Evolutionary conservation across 2,329 filamentous ascomycete genomes (phyloP).

Genomic region (Aspergillus texensis): DNA sequence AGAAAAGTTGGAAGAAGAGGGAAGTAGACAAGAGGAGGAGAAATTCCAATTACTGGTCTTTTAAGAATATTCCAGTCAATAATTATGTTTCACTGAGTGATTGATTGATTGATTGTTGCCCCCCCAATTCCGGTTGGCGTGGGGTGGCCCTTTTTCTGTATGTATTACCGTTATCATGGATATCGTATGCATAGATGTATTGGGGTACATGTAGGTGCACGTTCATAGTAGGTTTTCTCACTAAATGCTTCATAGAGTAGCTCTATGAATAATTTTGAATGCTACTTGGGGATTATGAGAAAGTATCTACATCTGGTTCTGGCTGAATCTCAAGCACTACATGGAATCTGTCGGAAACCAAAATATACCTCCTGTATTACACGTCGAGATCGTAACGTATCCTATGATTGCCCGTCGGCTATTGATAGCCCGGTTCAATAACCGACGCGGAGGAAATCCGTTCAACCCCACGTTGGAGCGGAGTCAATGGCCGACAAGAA

Average conservation of each 20-base stretch:
- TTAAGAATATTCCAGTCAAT: constrained; percentile 2
- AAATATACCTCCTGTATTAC: background rate
- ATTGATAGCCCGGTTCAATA: constrained; percentile 20
- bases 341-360: background rate
- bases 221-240: background rate
- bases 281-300: background rate
- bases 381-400: background rate
- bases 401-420: constrained; percentile 15
- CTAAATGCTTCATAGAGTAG: background rate
- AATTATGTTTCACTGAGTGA: background rate
- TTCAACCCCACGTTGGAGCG: constrained; percentile 15
- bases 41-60: constrained; percentile 6
- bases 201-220: background rate
- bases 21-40: constrained; percentile 4
- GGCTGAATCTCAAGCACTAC: background rate
- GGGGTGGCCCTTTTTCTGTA: background rate
- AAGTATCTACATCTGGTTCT: background rate
- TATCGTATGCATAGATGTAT: background rate
- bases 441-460: constrained; percentile 28
- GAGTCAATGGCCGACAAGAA: background rate
- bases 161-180: background rate
- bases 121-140: constrained; percentile 3
- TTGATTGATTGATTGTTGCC: background rate
- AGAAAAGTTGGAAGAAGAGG: constrained; percentile 1
- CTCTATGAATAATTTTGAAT: background rate